These are phyloP conservation scores for Tuber brumale DNA, from an alignment of 495 filamentous ascomycete genomes.

Conservation along the genomic window DNA sequence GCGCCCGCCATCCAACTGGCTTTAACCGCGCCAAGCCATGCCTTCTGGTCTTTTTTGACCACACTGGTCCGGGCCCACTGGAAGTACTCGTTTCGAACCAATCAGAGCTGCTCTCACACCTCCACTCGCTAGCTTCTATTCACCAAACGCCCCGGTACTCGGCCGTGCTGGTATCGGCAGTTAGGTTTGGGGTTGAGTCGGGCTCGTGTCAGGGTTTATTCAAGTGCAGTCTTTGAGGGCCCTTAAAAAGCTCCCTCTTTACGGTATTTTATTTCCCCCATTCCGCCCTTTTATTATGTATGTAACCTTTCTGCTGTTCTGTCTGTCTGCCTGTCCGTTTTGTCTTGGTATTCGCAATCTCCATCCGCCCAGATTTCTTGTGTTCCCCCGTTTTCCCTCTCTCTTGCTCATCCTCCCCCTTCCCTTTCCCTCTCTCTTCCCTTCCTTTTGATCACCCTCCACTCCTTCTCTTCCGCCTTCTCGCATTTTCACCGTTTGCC, in stretches of 20 bases:
- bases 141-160: not conserved
- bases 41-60: no score
- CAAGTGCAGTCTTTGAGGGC: not conserved
- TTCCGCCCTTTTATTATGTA: not conserved
- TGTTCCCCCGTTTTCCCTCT: slow-evolving; percentile 19
- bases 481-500: slow-evolving; percentile 11
- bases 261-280: not conserved
- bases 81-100: not conserved
- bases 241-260: not conserved
- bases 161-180: not conserved
- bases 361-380: slow-evolving; percentile 17
- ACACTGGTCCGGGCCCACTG: no score
- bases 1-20: no score
- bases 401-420: slow-evolving; percentile 15
- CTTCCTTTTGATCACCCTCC: not conserved
- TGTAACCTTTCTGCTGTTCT: not conserved
- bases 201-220: not conserved
- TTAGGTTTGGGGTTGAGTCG: not conserved
- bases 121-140: not conserved
- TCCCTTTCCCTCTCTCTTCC: slow-evolving; percentile 2
- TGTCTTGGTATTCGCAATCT: slow-evolving; percentile 28
- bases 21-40: no score
- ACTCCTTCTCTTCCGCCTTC: slow-evolving; percentile 11
- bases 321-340: slow-evolving; percentile 42
- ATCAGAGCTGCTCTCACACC: not conserved